A percentile compares a stretch with the other conserved stretches of the same genome.
phyloP scores from a whole-genome alignment of 1,284 basidiomycete genomes.

The Cutaneotrichosporon dermatis region DNA sequence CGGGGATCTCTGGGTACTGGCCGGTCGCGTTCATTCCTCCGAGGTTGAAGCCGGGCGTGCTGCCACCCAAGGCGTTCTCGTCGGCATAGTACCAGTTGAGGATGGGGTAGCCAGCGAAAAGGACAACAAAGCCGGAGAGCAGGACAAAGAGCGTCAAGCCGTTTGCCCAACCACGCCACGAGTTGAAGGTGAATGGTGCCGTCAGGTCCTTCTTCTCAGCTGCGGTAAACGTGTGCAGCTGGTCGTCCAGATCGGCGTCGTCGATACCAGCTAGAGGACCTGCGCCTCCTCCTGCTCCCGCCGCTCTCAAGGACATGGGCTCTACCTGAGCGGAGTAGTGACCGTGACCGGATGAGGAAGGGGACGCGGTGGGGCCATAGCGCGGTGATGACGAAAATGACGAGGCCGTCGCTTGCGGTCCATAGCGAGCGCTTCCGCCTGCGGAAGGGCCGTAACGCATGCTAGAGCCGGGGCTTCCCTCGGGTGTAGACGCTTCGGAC shows the following conservation, averaged over 20 bases:
- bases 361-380: conserved; percentile 7
- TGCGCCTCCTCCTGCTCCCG: neutral
- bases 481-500: conserved; percentile 21
- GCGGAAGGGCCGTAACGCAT: conserved; percentile 11
- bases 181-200: conserved; percentile 49
- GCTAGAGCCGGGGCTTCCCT: neutral
- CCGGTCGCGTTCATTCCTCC: conserved; percentile 74
- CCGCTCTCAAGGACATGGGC: neutral
- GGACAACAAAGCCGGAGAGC: conserved; percentile 51
- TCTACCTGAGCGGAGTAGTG: neutral
- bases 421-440: neutral
- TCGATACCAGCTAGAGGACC: conserved; percentile 6
- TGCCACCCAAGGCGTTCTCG: conserved; percentile 20
- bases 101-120: conserved; percentile 78
- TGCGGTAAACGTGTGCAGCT: conserved; percentile 56
- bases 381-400: neutral
- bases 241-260: conserved; percentile 53
- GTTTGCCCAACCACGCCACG: conserved; percentile 51
- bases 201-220: conserved; percentile 28
- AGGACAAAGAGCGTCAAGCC: conserved; percentile 54
- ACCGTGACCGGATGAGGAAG: neutral
- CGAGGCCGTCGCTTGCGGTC: neutral
- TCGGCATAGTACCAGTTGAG: conserved; percentile 55
- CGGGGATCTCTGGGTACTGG: conserved; percentile 54
- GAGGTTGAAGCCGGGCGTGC: conserved; percentile 56